A percentile compares a stretch with the other conserved stretches of the same genome.
Evolutionary conservation across 1,284 basidiomycete species (phyloP).

Genomic region (Rhizopogon hawkerae): DNA sequence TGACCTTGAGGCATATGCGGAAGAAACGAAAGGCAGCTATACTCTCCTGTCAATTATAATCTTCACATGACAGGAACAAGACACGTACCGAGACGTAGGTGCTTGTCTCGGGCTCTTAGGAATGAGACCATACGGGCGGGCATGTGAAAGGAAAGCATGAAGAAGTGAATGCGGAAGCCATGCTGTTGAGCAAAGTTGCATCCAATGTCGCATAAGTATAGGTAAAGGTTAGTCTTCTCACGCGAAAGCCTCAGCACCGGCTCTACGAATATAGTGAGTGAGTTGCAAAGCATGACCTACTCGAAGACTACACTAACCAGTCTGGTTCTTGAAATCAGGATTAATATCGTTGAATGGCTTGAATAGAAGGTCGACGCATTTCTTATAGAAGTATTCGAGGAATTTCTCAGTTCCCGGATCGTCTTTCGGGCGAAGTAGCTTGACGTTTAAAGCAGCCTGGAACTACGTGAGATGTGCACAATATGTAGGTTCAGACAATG

Average conservation of each 20-base stretch:
- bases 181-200: conserved; percentile 87
- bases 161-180: conserved; percentile 85
- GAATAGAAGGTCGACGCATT: conserved; percentile 68
- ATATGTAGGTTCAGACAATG: background rate
- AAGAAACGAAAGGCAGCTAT: conserved; percentile 88
- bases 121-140: conserved; percentile 69
- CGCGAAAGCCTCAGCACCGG: conserved; percentile 48
- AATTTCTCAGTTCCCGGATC: conserved; percentile 84
- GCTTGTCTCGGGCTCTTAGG: conserved; percentile 80
- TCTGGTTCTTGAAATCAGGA: conserved; percentile 62
- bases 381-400: conserved; percentile 87
- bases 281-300: background rate
- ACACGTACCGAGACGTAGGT: conserved; percentile 75
- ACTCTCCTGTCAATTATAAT: conserved; percentile 9
- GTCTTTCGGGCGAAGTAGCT: conserved; percentile 59
- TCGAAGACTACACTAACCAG: conserved; percentile 36
- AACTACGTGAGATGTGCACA: conserved; percentile 5
- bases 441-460: conserved; percentile 27
- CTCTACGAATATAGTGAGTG: conserved; percentile 31
- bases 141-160: conserved; percentile 74
- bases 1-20: conserved; percentile 74
- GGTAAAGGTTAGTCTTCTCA: conserved; percentile 69
- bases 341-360: conserved; percentile 66
- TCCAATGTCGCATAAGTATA: conserved; percentile 84
- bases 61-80: conserved; percentile 9